phyloP scores from a whole-genome alignment of 1,139 yeast species.

The Martiniozyma asiatica region DNA sequence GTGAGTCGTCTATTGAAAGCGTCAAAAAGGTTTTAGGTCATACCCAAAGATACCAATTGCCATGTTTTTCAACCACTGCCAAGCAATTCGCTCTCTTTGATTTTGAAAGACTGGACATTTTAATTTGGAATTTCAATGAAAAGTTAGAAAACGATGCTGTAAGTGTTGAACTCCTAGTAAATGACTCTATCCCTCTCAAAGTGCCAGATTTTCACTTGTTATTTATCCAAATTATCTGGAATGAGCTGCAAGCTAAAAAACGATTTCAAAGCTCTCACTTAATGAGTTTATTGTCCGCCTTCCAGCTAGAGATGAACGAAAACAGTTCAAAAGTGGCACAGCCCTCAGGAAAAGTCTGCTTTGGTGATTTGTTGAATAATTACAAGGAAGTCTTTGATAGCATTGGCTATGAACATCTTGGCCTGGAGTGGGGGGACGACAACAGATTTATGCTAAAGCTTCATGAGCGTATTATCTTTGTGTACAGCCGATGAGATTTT shows the following conservation, averaged over 20 bases:
- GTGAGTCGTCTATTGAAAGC: background rate
- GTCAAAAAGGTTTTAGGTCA: background rate
- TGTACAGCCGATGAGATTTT: no score
- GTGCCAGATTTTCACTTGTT: constrained; percentile 11
- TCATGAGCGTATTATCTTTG: constrained; percentile 2
- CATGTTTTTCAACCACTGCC: background rate
- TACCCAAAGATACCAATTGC: constrained; percentile 1
- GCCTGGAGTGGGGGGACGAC: constrained; percentile 6
- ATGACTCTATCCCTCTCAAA: constrained; percentile 10
- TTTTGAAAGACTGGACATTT: constrained; percentile 11
- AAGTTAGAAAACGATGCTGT: constrained; percentile 6
- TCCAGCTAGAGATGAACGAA: no score
- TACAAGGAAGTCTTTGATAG: constrained; percentile 6
- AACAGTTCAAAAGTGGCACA: background rate
- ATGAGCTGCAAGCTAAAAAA: no score
- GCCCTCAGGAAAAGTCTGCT: constrained; percentile 2
- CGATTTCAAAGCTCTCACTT: no score
- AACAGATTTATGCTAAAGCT: constrained; percentile 4
- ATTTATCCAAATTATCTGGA: constrained; percentile 13
- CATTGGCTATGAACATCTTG: constrained; percentile 2
- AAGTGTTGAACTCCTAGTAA: constrained; percentile 7
- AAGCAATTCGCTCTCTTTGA: constrained; percentile 11
- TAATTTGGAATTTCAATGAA: constrained; percentile 13
- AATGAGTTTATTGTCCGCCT: no score
- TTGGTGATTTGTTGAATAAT: constrained; percentile 5